Evolutionary conservation across 805 yeast species (phyloP).

Genomic region (Ogataea ganodermae): DNA sequence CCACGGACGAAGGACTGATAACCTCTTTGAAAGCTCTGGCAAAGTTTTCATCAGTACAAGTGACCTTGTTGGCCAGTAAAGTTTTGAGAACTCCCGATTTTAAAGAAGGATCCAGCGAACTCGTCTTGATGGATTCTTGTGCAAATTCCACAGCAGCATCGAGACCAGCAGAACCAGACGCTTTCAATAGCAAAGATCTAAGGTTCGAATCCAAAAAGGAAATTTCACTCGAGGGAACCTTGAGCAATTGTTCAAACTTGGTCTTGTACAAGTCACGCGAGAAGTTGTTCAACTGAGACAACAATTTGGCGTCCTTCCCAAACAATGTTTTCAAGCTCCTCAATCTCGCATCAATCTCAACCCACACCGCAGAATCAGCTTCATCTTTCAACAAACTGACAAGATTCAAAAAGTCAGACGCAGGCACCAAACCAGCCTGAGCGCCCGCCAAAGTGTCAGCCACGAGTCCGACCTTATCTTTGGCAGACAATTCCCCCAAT

Average conservation of each 20-base stretch:
- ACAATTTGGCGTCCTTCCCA: constrained; percentile 36
- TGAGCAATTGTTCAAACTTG: constrained; percentile 31
- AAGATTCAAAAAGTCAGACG: constrained; percentile 47
- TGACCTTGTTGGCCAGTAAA: constrained; percentile 40
- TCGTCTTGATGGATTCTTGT: constrained; percentile 7
- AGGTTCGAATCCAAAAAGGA: constrained; percentile 34
- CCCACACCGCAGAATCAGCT: constrained; percentile 54
- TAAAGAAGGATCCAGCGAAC: constrained; percentile 40
- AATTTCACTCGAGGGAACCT: constrained; percentile 16
- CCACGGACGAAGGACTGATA: constrained; percentile 52
- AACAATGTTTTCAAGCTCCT: constrained; percentile 38
- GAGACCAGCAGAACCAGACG: constrained; percentile 42
- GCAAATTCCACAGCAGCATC: constrained; percentile 37
- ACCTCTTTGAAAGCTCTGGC: constrained; percentile 48
- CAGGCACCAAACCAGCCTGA: constrained; percentile 44
- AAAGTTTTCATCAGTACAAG: constrained; percentile 38
- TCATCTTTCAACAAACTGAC: constrained; percentile 39
- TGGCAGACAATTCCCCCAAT: constrained; percentile 41
- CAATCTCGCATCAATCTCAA: constrained; percentile 48
- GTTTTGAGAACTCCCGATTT: constrained; percentile 46
- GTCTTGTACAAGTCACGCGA: constrained; percentile 34
- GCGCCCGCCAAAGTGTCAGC: constrained; percentile 55
- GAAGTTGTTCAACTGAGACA: constrained; percentile 35
- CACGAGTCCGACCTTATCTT: constrained; percentile 55
- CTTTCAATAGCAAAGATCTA: constrained; percentile 41